These are phyloP conservation scores for Novymonas esmeraldas DNA, from an alignment of 208 protist genomes.

Conservation along the genomic window DNA sequence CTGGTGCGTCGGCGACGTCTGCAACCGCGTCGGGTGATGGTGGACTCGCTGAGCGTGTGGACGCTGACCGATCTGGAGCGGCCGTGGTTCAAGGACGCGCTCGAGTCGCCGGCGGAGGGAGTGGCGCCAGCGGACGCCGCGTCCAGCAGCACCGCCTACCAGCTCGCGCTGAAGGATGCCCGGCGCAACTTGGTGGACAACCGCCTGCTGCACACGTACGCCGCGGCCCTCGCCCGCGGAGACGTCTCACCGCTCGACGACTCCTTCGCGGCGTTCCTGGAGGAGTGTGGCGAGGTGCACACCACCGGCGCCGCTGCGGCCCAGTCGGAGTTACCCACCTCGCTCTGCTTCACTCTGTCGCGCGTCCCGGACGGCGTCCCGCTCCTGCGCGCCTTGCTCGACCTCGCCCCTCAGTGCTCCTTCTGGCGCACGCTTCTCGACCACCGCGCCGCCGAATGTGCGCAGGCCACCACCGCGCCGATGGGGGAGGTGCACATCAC, in stretches of 20 bases:
- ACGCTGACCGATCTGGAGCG: slow-evolving; percentile 68
- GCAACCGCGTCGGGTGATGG: slow-evolving; percentile 50
- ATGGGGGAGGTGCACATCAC: slow-evolving; percentile 48
- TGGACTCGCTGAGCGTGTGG: slow-evolving; percentile 63
- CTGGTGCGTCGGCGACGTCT: slow-evolving; percentile 37
- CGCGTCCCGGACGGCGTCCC: slow-evolving; percentile 10
- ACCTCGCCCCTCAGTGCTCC: slow-evolving; percentile 64
- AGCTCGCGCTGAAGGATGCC: slow-evolving; percentile 60
- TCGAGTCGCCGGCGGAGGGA: slow-evolving; percentile 4
- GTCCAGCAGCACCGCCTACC: slow-evolving; percentile 5
- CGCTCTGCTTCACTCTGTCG: slow-evolving; percentile 55
- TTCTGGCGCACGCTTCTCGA: slow-evolving; percentile 79
- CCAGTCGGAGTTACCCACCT: slow-evolving; percentile 42
- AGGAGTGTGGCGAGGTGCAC: slow-evolving; percentile 87
- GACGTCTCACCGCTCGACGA: slow-evolving; percentile 44
- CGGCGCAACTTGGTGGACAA: slow-evolving; percentile 68
- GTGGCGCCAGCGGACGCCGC: background rate
- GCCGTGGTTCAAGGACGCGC: slow-evolving; percentile 39
- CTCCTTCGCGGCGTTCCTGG: slow-evolving; percentile 73
- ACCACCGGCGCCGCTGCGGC: background rate
- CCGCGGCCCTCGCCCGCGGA: slow-evolving; percentile 42
- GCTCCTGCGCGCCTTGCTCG: slow-evolving; percentile 30
- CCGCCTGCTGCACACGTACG: slow-evolving; percentile 67
- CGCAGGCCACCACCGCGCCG: slow-evolving; percentile 37
- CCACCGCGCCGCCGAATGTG: slow-evolving; percentile 8